Base-by-base conservation (phyloP, 371 early-diverging fungal genomes). In the Umbelopsis sp. region DNA sequence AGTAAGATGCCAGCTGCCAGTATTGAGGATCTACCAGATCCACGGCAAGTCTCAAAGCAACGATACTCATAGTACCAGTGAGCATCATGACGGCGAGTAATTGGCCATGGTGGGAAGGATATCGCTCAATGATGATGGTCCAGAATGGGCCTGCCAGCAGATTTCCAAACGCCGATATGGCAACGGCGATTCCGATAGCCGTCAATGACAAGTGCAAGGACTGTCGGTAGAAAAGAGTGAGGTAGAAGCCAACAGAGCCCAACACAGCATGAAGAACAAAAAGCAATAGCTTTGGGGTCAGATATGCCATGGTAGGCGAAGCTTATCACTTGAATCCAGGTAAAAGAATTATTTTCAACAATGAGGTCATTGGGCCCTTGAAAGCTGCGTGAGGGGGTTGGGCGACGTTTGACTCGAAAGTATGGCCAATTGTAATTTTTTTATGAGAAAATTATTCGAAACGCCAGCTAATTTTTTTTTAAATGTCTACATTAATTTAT, bases 201-300 rank as follows among this genome's bases (percentile, higher is more conserved):
- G 57, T 57, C 35, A 57, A 16, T 5, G 57, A 57, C 11, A 57
- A 32, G 16, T 57, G 18, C 3, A 57, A n/a, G 35, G 29, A 57
- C 35, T 57, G 57, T 35, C 57, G 57, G 29, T 57, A 57, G 35
- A 57, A 57, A 18, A 57, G 57, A 29, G 57, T 57, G 12, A 57
- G 18, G 9, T 57, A 57, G 29, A 57, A 57, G 10, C 57, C 57
- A n/a, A 57, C 57, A 29, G 57, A 57, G 14, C 57, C 57, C 18
- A 57, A n/a, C 57, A 57, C 57, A 57, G 57, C 57, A 57, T 57
- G 57, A 57, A 57, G 57, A 37, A 35, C 57, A 35, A 57, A 57
- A 57, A 57, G 57, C 57, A 57, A 16, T 35, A 57, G 57, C 57
- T 57, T 57, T 57, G 57, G 57, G 35, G 57, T 57, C 57, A 57